phyloP scores from a whole-genome alignment of 257 asterid species.

The Solanum neorickii region DNA sequence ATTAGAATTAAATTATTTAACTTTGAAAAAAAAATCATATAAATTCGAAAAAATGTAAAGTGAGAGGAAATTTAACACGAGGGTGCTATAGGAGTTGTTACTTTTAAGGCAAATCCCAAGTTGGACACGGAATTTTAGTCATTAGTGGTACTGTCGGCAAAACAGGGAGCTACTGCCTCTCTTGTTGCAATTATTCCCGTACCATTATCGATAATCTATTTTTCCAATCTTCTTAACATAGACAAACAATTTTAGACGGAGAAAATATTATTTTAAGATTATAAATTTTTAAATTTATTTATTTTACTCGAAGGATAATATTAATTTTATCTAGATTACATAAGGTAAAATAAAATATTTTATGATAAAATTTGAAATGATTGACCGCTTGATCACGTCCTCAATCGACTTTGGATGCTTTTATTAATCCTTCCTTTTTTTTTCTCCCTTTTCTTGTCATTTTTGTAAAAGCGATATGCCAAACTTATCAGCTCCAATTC shows the following conservation, averaged over 20 bases:
- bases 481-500: background rate
- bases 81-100: background rate
- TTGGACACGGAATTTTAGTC: constrained; percentile 4
- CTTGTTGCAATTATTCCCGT: constrained; percentile 8
- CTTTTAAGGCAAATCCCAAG: background rate
- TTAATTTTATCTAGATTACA: too few relatives aligned
- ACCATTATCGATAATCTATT: background rate
- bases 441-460: background rate
- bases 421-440: background rate
- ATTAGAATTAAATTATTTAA: too few relatives aligned
- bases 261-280: background rate
- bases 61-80: background rate
- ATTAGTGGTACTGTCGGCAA: constrained; percentile 6
- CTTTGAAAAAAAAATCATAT: too few relatives aligned
- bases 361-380: too few relatives aligned
- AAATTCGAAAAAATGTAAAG: background rate
- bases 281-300: too few relatives aligned
- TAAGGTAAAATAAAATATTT: too few relatives aligned
- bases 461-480: background rate
- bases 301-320: too few relatives aligned
- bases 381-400: background rate
- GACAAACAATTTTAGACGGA: too few relatives aligned
- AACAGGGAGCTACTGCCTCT: constrained; percentile 9
- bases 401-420: background rate
- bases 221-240: too few relatives aligned